Percentiles rank a stretch among this genome's conserved stretches.
Conservation (phyloP, 805 yeast species). For the Yarrowia alimentaria region DNA sequence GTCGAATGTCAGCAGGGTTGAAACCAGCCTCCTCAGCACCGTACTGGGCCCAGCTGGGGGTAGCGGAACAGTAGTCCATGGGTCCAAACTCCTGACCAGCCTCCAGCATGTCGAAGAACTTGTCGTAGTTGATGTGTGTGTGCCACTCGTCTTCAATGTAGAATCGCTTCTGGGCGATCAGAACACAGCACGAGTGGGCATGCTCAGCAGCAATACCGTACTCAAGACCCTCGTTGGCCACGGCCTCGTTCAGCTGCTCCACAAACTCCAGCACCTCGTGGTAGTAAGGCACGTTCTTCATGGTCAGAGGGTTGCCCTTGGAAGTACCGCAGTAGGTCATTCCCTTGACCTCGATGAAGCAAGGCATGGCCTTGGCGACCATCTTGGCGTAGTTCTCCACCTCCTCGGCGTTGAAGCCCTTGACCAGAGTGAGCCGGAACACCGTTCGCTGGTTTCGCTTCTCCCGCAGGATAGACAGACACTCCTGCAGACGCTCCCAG, state of each 20-base stretch:
- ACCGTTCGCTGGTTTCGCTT: constrained; percentile 88
- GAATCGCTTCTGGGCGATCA: constrained; percentile 75
- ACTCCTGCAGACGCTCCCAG: constrained; percentile 83
- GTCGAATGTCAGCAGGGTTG: constrained; percentile 76
- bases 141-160: constrained; percentile 71
- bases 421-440: constrained; percentile 83
- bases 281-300: constrained; percentile 94
- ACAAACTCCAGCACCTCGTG: constrained; percentile 85
- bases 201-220: constrained; percentile 93
- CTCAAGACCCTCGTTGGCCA: constrained; percentile 61
- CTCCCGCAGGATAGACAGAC: constrained; percentile 74
- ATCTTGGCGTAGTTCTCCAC: constrained; percentile 80
- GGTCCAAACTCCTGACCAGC: constrained; percentile 68
- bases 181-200: constrained; percentile 89
- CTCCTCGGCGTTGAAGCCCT: constrained; percentile 87
- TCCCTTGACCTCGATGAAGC: constrained; percentile 89
- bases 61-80: constrained; percentile 73
- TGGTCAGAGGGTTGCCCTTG: constrained; percentile 84
- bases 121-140: constrained; percentile 82
- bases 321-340: constrained; percentile 95
- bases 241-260: constrained; percentile 55
- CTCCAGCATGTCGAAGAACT: constrained; percentile 66
- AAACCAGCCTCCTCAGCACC: constrained; percentile 85
- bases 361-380: constrained; percentile 76
- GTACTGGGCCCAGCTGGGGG: constrained; percentile 90